Evolutionary conservation across 169 alveolate species (phyloP).

Genomic region (Plasmodium ovale): DNA sequence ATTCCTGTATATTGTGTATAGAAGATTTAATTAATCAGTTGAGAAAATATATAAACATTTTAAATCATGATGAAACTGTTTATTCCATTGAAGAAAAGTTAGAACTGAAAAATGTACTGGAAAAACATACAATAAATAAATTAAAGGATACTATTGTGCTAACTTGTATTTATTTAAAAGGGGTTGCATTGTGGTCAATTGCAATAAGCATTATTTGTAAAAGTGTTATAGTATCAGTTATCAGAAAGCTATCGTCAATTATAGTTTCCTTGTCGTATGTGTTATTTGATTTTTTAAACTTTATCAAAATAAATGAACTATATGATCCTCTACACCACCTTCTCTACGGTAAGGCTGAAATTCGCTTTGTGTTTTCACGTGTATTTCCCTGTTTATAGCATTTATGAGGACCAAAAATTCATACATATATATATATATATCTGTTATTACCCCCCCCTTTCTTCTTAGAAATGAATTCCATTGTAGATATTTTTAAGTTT

Average conservation of each 20-base stretch:
- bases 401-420: conserved; percentile 4
- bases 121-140: conserved; percentile 47
- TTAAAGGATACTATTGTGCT: conserved; percentile 67
- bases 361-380: background rate
- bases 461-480: conserved; percentile 69
- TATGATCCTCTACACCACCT: conserved; percentile 73
- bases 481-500: conserved; percentile 73
- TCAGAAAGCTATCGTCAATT: conserved; percentile 68
- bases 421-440: conserved; percentile 11
- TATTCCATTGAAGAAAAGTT: conserved; percentile 71
- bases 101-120: conserved; percentile 54
- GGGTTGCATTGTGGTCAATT: conserved; percentile 70
- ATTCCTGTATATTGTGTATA: conserved; percentile 60
- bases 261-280: conserved; percentile 75
- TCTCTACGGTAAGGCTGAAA: conserved; percentile 37
- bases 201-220: conserved; percentile 71
- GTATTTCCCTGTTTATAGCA: background rate
- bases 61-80: conserved; percentile 64
- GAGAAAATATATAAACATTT: conserved; percentile 65
- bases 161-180: conserved; percentile 64
- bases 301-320: conserved; percentile 69
- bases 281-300: conserved; percentile 70
- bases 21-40: conserved; percentile 65
- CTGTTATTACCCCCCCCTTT: background rate
- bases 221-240: conserved; percentile 70